Conservation (phyloP, 805 yeast species). For the Yarrowia phangngaensis region DNA sequence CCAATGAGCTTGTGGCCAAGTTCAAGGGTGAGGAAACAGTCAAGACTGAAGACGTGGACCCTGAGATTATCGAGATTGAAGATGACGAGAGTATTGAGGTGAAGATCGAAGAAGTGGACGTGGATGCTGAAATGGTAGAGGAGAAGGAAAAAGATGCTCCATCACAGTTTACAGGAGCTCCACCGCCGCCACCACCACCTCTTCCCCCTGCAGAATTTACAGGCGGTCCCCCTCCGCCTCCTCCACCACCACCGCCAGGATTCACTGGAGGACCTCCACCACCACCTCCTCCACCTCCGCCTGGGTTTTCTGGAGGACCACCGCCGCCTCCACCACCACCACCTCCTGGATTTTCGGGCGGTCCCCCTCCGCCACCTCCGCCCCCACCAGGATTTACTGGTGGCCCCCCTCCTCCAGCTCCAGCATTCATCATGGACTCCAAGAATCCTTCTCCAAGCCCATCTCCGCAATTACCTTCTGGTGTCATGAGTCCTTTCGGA, state of each 20-base stretch:
- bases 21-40: conserved; percentile 4
- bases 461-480: conserved; percentile 37
- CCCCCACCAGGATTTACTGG: conserved; percentile 31
- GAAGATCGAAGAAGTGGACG: not conserved
- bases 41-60: not conserved
- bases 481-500: conserved; percentile 39
- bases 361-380: conserved; percentile 38
- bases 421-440: conserved; percentile 32
- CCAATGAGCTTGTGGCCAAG: conserved; percentile 27
- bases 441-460: conserved; percentile 31
- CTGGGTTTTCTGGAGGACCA: conserved; percentile 33
- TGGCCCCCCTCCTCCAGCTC: conserved; percentile 32
- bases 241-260: conserved; percentile 33
- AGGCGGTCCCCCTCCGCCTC: conserved; percentile 37
- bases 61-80: not conserved
- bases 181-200: not conserved
- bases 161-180: not conserved
- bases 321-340: conserved; percentile 37
- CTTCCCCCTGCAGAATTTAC: conserved; percentile 27
- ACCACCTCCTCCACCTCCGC: conserved; percentile 41
- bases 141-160: not conserved
- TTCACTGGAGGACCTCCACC: conserved; percentile 38
- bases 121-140: not conserved
- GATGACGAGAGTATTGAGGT: too few relatives aligned
- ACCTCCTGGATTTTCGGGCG: conserved; percentile 31